A percentile compares a stretch with the other conserved stretches of the same genome.
These are phyloP conservation scores for Lipomyces sp. DNA, from an alignment of 805 yeast genomes.

Conservation along the genomic window DNA sequence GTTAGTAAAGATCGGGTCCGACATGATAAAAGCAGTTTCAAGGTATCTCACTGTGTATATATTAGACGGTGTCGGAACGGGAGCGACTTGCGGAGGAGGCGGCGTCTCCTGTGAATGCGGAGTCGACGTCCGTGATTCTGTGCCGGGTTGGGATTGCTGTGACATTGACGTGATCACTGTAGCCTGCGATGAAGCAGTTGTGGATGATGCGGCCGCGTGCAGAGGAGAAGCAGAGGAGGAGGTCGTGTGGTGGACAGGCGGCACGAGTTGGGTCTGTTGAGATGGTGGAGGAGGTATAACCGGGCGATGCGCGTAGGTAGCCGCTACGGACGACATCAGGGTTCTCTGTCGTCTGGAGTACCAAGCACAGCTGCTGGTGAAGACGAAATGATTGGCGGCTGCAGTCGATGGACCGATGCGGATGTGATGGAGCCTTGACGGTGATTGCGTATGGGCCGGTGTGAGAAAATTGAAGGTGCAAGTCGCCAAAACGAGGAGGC, in stretches of 20 bases:
- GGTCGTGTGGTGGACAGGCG: neutral
- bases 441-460: neutral
- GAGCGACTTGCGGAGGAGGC: constrained; percentile 29
- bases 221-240: neutral
- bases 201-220: neutral
- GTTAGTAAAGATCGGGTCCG: too few species aligned
- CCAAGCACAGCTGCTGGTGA: neutral
- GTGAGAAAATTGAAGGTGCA: neutral
- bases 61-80: constrained; percentile 17
- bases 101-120: constrained; percentile 34
- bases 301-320: constrained; percentile 1
- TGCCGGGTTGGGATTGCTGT: constrained; percentile 7
- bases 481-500: neutral
- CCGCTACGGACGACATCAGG: constrained; percentile 9
- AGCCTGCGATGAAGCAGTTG: constrained; percentile 14
- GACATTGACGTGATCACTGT: constrained; percentile 2
- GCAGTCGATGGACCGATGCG: constrained; percentile 1
- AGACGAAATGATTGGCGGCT: neutral
- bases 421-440: neutral
- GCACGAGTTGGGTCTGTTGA: neutral
- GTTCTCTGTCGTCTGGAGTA: neutral
- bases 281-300: neutral
- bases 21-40: neutral
- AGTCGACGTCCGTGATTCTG: constrained; percentile 32
- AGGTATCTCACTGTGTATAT: constrained; percentile 29